phyloP scores from a whole-genome alignment of 345 rosid genomes.

The Atalantia buxifolia region DNA sequence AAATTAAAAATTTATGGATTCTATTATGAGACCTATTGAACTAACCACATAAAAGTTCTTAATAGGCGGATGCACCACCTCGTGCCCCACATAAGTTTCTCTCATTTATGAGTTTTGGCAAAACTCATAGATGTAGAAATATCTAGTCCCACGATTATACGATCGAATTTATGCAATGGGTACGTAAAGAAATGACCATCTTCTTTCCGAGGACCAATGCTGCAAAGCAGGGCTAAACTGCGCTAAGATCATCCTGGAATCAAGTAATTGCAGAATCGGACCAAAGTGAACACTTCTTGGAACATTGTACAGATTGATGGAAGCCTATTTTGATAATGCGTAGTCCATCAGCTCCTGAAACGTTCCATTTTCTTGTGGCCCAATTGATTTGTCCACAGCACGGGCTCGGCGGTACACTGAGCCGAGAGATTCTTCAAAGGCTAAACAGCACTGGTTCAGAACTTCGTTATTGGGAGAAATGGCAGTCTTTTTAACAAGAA shows the following conservation, averaged over 20 bases:
- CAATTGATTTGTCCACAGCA: slow-evolving; percentile 71
- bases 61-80: too few relatives aligned
- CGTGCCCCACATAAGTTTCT: too few relatives aligned
- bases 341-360: slow-evolving; percentile 18
- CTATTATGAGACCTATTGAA: too few relatives aligned
- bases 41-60: too few relatives aligned
- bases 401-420: slow-evolving; percentile 78
- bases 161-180: too few relatives aligned
- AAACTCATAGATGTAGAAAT: too few relatives aligned
- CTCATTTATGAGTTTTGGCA: too few relatives aligned
- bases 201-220: slow-evolving; percentile 77
- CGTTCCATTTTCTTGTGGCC: slow-evolving; percentile 74
- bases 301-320: too few relatives aligned
- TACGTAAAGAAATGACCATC: slow-evolving; percentile 16
- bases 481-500: too few relatives aligned
- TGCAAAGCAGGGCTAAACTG: slow-evolving; percentile 74
- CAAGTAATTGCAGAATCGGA: slow-evolving; percentile 81
- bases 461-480: background rate
- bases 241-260: slow-evolving; percentile 63
- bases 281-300: slow-evolving; percentile 53
- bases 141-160: too few relatives aligned
- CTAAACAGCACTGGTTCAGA: slow-evolving; percentile 57
- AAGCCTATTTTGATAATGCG: too few relatives aligned
- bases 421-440: slow-evolving; percentile 82
- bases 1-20: too few relatives aligned